Evolutionary conservation across 805 yeast genomes (phyloP), one percentile per base, ranked within the genome.

Genomic region (Suhomyces canberraensis): DNA sequence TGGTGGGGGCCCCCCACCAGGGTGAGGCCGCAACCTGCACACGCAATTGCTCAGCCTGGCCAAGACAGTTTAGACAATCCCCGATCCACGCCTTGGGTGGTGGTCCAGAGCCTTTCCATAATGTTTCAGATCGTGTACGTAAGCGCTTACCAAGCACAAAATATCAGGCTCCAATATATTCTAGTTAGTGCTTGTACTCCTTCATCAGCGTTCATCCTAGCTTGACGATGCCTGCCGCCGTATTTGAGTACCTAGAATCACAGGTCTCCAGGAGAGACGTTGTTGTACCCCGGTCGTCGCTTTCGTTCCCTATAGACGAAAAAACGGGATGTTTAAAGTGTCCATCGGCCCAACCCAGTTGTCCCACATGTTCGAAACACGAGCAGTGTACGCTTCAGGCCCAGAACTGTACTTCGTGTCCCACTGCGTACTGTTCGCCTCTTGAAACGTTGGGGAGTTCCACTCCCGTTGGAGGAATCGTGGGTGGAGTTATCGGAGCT

Each of bases 401-500:
- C 1, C 79, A 73, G 44, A 69, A 86, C 1, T 83, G 90, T 52
- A 36, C 56, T 2, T 38, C 62, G 32, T 84, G 91, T 54, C 76
- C 90, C 0, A 53, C 56, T 5, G 71, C 76, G 0, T 69, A 69
- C 43, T 63, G 68, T 46, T 46, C 43, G 8, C 31, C 49, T 1
- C 31, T 35, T 6, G 50, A 39, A 8, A 26, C 31, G 11, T 18
- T 40, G n/a, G 30, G 37, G 9, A 36, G 30, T n/a, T 17, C 42
- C 22, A 28, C 52, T 1, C 54, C 60, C 11, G 45, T 8, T 53
- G 68, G 87, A 4, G 86, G 80, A 5, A 72, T 82, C 15, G 84
- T 81, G 0, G 91, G 89, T 16, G 90, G 89, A 17, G 79, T 81
- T 1, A 73, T 79, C 2, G 90, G 85, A 14, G 81, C 84, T 13